Base-by-base conservation (phyloP, 116 monocot genomes). In the Papilionanthe hybrid region DNA sequence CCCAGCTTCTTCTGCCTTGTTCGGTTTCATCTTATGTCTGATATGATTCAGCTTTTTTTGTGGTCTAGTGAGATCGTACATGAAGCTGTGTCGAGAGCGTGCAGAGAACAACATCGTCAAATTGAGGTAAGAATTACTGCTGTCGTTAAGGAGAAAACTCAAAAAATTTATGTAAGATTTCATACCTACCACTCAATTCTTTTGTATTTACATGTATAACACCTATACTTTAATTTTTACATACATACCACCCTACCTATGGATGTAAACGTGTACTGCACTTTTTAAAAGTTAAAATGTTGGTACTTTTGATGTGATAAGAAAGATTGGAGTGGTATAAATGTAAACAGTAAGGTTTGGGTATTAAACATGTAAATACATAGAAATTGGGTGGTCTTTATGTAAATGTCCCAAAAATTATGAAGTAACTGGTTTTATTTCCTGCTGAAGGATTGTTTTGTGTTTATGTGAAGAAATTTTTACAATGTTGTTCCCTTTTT, bases 101-200 rank as follows among this genome's bases (percentile, higher is more conserved):
- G 95, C 82, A 90, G 87, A 83, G 98, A 99, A 80, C 93, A 91
- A 20, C 98, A 99, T 86, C 86, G 93, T 28, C 95, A 93, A 87
- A 91, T 95, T 87, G 77, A 93, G 91, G 93, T 92, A 82, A 72
- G 43, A 32, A 49, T 56, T 50, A 20, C 27, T 75, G 49, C 27
- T 25, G 23, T n/a, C n/a, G 7, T 73, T 22, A 20, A 43, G 43
- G n/a, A 73, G 22, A 41, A 18, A 11, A 29, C 37, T 37, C 37
- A 37, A 37, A 37, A 37, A 37, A 37, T 32, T 32, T 32, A 2
- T 32, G 32, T 0, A 32, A 32, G 32, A 32, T 32, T 32, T 32
- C 2, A 32, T 32, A 32, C 0, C 0, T 1, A 32, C 32, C 32
- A 32, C 37, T 37, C 37, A 37, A 37, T 37, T 37, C 37, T 37